Evolutionary conservation across 331 rosid species (phyloP).

Genomic region (Quercus lobata): DNA sequence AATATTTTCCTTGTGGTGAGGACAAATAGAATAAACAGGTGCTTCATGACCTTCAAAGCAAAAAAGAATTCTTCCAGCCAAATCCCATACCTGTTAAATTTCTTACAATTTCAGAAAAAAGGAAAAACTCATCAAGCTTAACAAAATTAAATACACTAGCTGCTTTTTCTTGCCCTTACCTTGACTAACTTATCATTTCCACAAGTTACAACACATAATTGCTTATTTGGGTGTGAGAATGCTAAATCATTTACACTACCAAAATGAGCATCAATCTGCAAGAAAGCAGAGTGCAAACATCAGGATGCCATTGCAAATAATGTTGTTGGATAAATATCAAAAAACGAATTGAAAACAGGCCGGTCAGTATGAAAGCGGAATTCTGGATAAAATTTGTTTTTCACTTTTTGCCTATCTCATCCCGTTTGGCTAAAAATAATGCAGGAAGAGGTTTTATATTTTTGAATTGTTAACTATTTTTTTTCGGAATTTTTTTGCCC

Average conservation of each 20-base stretch:
- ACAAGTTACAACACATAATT: constrained; percentile 26
- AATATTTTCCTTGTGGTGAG: constrained; percentile 87
- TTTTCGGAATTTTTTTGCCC: too few species aligned
- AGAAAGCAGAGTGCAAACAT: constrained; percentile 14
- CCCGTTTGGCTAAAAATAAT: too few species aligned
- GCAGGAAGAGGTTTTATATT: too few species aligned
- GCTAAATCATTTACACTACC: constrained; percentile 33
- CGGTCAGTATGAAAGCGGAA: too few species aligned
- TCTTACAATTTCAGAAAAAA: background rate
- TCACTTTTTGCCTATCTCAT: too few species aligned
- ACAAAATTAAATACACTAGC: background rate
- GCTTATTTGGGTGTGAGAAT: constrained; percentile 33
- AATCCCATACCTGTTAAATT: constrained; percentile 24
- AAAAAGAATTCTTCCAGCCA: constrained; percentile 44
- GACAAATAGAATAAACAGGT: constrained; percentile 88
- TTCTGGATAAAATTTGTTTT: too few species aligned
- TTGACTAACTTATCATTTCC: constrained; percentile 28
- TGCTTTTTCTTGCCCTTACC: constrained; percentile 3
- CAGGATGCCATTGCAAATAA: constrained; percentile 3
- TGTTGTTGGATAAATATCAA: background rate
- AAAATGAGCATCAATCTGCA: constrained; percentile 27
- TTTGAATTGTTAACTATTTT: too few species aligned
- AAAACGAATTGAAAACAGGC: constrained; percentile 9
- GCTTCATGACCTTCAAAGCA: constrained; percentile 89
- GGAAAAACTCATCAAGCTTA: background rate